A percentile compares a stretch with the other conserved stretches of the same genome.
These are phyloP conservation scores for Trichophyton verrucosum DNA, from an alignment of 2,329 filamentous ascomycete genomes.

Conservation along the genomic window DNA sequence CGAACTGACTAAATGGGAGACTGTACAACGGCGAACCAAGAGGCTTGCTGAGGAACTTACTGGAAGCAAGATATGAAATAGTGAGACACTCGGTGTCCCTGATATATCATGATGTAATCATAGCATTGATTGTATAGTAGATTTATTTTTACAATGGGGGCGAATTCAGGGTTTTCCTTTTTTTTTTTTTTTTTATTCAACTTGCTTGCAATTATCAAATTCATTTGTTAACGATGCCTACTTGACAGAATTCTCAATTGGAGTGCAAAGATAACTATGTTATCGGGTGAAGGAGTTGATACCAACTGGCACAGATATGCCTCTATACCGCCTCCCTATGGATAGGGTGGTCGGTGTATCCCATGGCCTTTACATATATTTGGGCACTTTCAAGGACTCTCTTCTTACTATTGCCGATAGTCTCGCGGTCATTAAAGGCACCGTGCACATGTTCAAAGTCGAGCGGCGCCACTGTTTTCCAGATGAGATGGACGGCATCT, in stretches of 20 bases:
- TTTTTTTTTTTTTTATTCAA: not conserved
- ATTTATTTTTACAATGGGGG: not conserved
- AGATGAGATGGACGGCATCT: slow-evolving; percentile 54
- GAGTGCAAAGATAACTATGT: not conserved
- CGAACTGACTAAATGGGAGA: slow-evolving; percentile 25
- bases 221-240: not conserved
- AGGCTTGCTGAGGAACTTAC: slow-evolving; percentile 55
- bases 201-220: not conserved
- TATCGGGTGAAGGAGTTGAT: not conserved
- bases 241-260: not conserved
- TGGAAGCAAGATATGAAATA: slow-evolving; percentile 41
- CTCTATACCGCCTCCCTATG: slow-evolving; percentile 15
- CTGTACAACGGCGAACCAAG: slow-evolving; percentile 47
- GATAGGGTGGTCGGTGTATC: slow-evolving; percentile 24
- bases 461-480: slow-evolving; percentile 50
- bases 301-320: not conserved
- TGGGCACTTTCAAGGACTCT: slow-evolving; percentile 65
- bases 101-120: not conserved
- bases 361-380: slow-evolving; percentile 48
- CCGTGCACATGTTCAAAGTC: slow-evolving; percentile 57
- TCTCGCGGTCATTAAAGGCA: slow-evolving; percentile 52
- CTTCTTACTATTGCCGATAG: slow-evolving; percentile 47
- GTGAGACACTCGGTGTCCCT: not conserved
- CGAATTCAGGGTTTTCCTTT: not conserved
- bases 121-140: slow-evolving; percentile 5